Evolutionary conservation across 140 eudicot species (phyloP).

Genomic region (Flaveria floridana): DNA sequence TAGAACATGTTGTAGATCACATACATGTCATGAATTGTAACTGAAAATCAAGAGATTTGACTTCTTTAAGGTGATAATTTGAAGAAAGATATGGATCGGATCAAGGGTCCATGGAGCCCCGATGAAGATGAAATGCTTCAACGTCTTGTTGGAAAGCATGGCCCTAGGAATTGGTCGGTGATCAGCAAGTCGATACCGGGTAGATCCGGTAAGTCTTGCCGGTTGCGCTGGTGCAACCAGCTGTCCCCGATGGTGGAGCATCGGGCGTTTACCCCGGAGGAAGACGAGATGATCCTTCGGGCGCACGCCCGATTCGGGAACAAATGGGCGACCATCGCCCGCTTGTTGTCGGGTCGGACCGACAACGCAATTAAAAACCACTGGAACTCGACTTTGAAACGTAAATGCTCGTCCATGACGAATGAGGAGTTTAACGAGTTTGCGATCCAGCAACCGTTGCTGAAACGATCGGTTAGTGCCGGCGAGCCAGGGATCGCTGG

Average conservation of each 20-base stretch:
- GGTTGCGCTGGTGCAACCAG: conserved; percentile 58
- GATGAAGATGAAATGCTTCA: conserved; percentile 47
- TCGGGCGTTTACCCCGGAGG: conserved; percentile 47
- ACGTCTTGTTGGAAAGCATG: conserved; percentile 42
- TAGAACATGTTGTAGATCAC: background rate
- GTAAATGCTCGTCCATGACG: conserved; percentile 45
- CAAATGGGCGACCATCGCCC: conserved; percentile 57
- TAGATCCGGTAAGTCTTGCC: conserved; percentile 48
- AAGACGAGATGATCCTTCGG: conserved; percentile 48
- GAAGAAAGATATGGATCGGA: conserved; percentile 44
- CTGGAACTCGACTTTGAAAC: conserved; percentile 52
- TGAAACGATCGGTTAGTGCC: conserved; percentile 46
- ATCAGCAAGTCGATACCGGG: conserved; percentile 53
- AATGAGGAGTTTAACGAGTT: conserved; percentile 38
- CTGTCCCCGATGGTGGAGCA: conserved; percentile 53
- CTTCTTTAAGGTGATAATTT: background rate
- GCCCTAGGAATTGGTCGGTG: conserved; percentile 49
- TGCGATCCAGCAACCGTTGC: conserved; percentile 34
- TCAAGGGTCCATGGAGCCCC: conserved; percentile 62
- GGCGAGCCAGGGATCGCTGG: conserved; percentile 18
- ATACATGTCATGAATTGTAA: background rate
- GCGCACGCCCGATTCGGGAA: conserved; percentile 57
- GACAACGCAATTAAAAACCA: conserved; percentile 55
- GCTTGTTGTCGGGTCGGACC: conserved; percentile 47
- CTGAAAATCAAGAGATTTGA: background rate